Conservation (phyloP, 2,329 filamentous ascomycete species). For the Venturia aucupariae region DNA sequence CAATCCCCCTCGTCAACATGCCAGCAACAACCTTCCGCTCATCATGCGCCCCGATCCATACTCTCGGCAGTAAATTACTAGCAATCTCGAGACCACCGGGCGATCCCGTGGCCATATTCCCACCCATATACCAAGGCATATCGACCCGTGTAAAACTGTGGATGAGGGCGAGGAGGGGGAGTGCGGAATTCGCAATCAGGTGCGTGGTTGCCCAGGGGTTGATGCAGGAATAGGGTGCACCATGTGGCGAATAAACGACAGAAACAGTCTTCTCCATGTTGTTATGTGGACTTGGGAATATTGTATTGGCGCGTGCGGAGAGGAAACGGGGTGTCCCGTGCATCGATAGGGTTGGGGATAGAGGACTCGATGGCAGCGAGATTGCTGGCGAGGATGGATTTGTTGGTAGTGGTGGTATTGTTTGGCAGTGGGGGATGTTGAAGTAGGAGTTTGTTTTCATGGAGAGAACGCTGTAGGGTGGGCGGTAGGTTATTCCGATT, state of each 20-base stretch:
- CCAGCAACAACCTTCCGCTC: slow-evolving; percentile 40
- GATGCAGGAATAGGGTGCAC: slow-evolving; percentile 46
- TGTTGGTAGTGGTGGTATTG: background rate
- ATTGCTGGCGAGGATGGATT: background rate
- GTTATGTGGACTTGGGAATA: slow-evolving; percentile 22
- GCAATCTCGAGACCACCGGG: slow-evolving; percentile 51
- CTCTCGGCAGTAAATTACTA: slow-evolving; percentile 41
- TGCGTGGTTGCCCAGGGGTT: slow-evolving; percentile 48
- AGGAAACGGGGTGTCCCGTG: slow-evolving; percentile 23
- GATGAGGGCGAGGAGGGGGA: slow-evolving; percentile 55
- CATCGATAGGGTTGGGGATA: slow-evolving; percentile 16
- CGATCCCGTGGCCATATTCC: slow-evolving; percentile 46
- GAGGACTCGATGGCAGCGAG: slow-evolving; percentile 13
- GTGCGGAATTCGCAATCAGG: slow-evolving; percentile 44
- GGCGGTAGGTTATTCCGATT: slow-evolving; percentile 62
- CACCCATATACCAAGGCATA: slow-evolving; percentile 54
- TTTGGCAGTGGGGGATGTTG: background rate
- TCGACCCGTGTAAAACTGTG: slow-evolving; percentile 53
- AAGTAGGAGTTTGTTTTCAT: slow-evolving; percentile 14
- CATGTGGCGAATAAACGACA: slow-evolving; percentile 57
- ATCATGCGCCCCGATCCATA: slow-evolving; percentile 56
- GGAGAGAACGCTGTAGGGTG: slow-evolving; percentile 39
- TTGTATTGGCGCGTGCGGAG: slow-evolving; percentile 19
- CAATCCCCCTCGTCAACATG: background rate
- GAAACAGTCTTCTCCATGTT: slow-evolving; percentile 42